A percentile compares a stretch with the other conserved stretches of the same genome.
Conservation (phyloP, 495 filamentous ascomycete species). For the Trypethelium eluteriae region DNA sequence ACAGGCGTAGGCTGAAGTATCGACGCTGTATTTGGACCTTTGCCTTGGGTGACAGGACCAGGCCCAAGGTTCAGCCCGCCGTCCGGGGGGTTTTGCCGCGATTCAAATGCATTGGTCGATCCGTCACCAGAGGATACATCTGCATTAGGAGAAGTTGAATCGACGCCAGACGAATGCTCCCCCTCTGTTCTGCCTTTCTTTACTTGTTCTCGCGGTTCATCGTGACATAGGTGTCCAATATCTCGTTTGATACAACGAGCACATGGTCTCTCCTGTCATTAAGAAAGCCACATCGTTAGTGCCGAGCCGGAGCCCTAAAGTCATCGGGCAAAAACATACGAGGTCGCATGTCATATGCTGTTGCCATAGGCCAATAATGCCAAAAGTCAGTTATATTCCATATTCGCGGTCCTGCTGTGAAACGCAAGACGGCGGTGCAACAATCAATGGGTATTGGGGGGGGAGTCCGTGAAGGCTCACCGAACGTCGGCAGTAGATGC, state of each 20-base stretch:
- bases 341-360: constrained; percentile 99
- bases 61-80: constrained; percentile 27
- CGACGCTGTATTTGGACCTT: constrained; percentile 28
- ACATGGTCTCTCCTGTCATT: constrained; percentile 78
- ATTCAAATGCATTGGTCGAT: constrained; percentile 18
- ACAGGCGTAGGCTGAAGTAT: constrained; percentile 40
- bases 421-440: constrained; percentile 4
- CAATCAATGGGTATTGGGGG: constrained; percentile 2
- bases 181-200: constrained; percentile 69
- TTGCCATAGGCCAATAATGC: constrained; percentile 25
- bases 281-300: not conserved
- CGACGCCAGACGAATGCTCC: constrained; percentile 52
- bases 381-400: constrained; percentile 29
- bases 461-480: constrained; percentile 51
- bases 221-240: constrained; percentile 97
- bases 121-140: constrained; percentile 26
- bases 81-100: constrained; percentile 21
- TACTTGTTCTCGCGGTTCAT: constrained; percentile 76
- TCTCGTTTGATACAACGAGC: constrained; percentile 97
- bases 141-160: constrained; percentile 48
- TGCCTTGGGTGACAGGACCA: constrained; percentile 25
- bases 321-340: constrained; percentile 53
- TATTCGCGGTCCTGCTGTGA: constrained; percentile 13
- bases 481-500: constrained; percentile 98
- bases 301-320: not conserved